phyloP scores from a whole-genome alignment of 148 eudicot species.

The Spergularia bocconei region DNA sequence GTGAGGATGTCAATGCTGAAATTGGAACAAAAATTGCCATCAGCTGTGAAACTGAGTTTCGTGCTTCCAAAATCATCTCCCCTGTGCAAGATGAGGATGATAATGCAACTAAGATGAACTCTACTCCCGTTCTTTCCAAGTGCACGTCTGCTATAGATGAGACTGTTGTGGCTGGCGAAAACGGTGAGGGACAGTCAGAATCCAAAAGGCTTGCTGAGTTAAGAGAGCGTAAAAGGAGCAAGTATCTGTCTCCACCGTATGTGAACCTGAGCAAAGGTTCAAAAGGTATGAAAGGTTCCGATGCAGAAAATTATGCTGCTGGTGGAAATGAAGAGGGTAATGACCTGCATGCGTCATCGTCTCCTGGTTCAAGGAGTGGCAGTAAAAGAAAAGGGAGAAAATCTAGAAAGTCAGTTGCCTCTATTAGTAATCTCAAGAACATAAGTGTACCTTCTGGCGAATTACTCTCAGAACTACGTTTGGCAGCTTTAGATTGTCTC shows the following conservation, averaged over 20 bases:
- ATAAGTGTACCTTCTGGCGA: slow-evolving; percentile 44
- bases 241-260: slow-evolving; percentile 67
- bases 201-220: slow-evolving; percentile 35
- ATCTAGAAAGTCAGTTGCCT: slow-evolving; percentile 30
- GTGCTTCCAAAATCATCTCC: slow-evolving; percentile 17
- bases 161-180: slow-evolving; percentile 10
- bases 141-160: slow-evolving; percentile 21
- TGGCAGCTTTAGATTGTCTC: slow-evolving; percentile 48
- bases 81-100: slow-evolving; percentile 10
- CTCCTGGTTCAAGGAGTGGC: slow-evolving; percentile 25
- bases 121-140: slow-evolving; percentile 18
- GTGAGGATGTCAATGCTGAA: background rate
- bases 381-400: slow-evolving; percentile 33
- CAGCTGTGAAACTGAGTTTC: slow-evolving; percentile 9
- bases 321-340: slow-evolving; percentile 23
- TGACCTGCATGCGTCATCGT: slow-evolving; percentile 21
- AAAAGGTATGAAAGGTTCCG: slow-evolving; percentile 30
- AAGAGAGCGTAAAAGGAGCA: slow-evolving; percentile 75
- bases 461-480: slow-evolving; percentile 56
- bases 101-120: slow-evolving; percentile 10
- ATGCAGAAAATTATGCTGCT: slow-evolving; percentile 23
- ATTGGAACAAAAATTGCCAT: slow-evolving; percentile 11
- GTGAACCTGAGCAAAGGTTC: slow-evolving; percentile 28
- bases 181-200: slow-evolving; percentile 28
- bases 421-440: slow-evolving; percentile 19